Percentiles rank a stretch among this genome's conserved stretches.
phyloP scores from a whole-genome alignment of 2,329 filamentous ascomycete species.

The Colletotrichum echinochloae region DNA sequence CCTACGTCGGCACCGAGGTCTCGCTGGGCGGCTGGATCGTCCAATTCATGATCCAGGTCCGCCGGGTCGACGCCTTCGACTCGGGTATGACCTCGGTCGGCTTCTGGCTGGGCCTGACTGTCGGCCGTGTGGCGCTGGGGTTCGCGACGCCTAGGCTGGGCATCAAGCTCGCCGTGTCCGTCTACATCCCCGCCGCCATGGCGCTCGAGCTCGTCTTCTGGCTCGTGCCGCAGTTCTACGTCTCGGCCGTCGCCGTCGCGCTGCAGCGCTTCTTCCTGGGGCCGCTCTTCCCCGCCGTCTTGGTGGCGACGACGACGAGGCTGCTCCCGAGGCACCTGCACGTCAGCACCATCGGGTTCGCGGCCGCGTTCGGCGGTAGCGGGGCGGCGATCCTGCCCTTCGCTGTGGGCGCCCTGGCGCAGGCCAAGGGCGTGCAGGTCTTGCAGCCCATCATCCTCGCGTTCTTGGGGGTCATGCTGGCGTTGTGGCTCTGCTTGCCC shows the following conservation, averaged over 20 bases:
- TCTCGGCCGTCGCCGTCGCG: slow-evolving; percentile 77
- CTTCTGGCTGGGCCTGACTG: slow-evolving; percentile 84
- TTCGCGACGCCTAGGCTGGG: slow-evolving; percentile 80
- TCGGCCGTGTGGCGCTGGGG: slow-evolving; percentile 77
- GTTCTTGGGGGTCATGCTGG: slow-evolving; percentile 57
- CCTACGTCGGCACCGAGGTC: slow-evolving; percentile 82
- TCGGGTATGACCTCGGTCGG: slow-evolving; percentile 82
- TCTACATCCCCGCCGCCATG: slow-evolving; percentile 75
- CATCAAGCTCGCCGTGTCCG: slow-evolving; percentile 72
- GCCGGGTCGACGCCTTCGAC: slow-evolving; percentile 74
- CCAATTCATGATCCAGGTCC: slow-evolving; percentile 83
- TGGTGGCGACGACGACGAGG: slow-evolving; percentile 78
- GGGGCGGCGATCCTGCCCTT: slow-evolving; percentile 77
- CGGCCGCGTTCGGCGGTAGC: slow-evolving; percentile 78
- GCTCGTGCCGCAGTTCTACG: slow-evolving; percentile 82
- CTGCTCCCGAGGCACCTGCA: slow-evolving; percentile 78
- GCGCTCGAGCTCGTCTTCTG: slow-evolving; percentile 80
- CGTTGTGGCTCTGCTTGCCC: slow-evolving; percentile 61
- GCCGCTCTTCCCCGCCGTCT: slow-evolving; percentile 78
- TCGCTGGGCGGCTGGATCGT: slow-evolving; percentile 86
- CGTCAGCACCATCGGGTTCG: slow-evolving; percentile 81
- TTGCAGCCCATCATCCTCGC: slow-evolving; percentile 69
- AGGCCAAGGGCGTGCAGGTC: slow-evolving; percentile 65
- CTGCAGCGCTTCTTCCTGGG: slow-evolving; percentile 85
- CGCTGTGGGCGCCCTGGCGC: slow-evolving; percentile 74